phyloP scores from a whole-genome alignment of 768 basidiomycete species.

The Amanita jacksonii region DNA sequence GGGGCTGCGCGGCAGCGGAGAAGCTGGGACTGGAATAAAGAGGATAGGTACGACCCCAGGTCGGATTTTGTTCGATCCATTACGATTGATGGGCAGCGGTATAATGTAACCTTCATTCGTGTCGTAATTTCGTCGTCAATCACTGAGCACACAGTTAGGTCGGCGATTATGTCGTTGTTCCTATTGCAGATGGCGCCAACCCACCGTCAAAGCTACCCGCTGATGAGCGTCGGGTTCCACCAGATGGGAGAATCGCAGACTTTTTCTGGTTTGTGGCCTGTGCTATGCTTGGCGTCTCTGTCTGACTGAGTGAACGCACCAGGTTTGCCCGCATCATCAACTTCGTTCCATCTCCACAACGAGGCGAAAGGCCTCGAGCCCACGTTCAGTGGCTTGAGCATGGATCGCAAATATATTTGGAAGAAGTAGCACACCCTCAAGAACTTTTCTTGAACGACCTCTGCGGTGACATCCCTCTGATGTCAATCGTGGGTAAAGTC shows the following conservation, averaged over 20 bases:
- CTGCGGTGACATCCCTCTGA: conserved; percentile 36
- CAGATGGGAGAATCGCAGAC: conserved; percentile 34
- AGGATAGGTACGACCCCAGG: conserved; percentile 24
- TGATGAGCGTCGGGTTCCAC: conserved; percentile 22
- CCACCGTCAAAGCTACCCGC: conserved; percentile 24
- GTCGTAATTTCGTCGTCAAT: neutral
- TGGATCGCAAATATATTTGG: conserved; percentile 48
- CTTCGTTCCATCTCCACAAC: conserved; percentile 25
- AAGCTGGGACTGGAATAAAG: conserved; percentile 21
- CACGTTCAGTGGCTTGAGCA: conserved; percentile 77
- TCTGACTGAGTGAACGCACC: no score
- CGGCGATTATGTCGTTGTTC: conserved; percentile 54
- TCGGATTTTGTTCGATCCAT: conserved; percentile 30
- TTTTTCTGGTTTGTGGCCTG: conserved; percentile 53
- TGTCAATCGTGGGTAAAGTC: conserved; percentile 38
- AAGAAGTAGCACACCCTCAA: conserved; percentile 49
- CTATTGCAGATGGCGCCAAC: conserved; percentile 24
- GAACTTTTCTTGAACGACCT: conserved; percentile 55
- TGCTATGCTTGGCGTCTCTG: no score
- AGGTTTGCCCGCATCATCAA: conserved; percentile 66
- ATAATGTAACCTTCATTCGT: conserved; percentile 36
- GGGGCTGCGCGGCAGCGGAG: conserved; percentile 14
- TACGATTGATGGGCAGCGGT: conserved; percentile 32
- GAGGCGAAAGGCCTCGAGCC: conserved; percentile 23
- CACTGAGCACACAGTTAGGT: conserved; percentile 26